Conservation (phyloP, 768 basidiomycete species). For the Dentipellis sp. region DNA sequence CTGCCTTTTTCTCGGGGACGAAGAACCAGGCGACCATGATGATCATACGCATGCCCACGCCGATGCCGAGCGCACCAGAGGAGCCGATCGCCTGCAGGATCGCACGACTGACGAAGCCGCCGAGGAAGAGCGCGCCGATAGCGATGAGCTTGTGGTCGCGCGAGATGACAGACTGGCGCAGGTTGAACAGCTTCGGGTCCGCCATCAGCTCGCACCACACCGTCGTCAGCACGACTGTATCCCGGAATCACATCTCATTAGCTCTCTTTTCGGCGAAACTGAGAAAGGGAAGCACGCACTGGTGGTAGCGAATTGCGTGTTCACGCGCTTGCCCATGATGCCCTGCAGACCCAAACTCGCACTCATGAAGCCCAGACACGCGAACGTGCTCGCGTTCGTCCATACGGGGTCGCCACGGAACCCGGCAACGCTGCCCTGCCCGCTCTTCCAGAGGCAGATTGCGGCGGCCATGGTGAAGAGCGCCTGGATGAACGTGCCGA, state of each 20-base stretch:
- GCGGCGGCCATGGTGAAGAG: constrained; percentile 69
- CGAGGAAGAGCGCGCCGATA: constrained; percentile 60
- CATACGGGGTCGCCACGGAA: constrained; percentile 58
- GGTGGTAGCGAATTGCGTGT: constrained; percentile 72
- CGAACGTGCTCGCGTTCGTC: constrained; percentile 57
- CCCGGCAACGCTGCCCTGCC: constrained; percentile 42
- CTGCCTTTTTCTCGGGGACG: constrained; percentile 34
- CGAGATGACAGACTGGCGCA: constrained; percentile 39
- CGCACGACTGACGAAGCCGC: constrained; percentile 60
- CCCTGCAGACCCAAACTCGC: constrained; percentile 78
- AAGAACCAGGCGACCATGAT: constrained; percentile 60
- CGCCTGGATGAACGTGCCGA: constrained; percentile 65
- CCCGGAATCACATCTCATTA: too few relatives aligned
- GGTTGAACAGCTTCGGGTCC: constrained; percentile 64
- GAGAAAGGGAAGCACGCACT: constrained; percentile 33
- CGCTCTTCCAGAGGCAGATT: constrained; percentile 62
- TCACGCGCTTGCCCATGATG: constrained; percentile 73
- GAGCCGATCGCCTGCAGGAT: constrained; percentile 52
- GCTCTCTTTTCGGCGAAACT: too few relatives aligned
- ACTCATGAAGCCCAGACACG: constrained; percentile 71
- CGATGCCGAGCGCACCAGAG: constrained; percentile 58
- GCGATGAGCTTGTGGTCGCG: constrained; percentile 70
- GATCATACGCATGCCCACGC: constrained; percentile 50
- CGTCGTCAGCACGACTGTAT: constrained; percentile 75
- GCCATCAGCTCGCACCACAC: constrained; percentile 86